These are phyloP conservation scores for Escovopsis sp. DNA, from an alignment of 2,329 filamentous ascomycete species.

Conservation along the genomic window DNA sequence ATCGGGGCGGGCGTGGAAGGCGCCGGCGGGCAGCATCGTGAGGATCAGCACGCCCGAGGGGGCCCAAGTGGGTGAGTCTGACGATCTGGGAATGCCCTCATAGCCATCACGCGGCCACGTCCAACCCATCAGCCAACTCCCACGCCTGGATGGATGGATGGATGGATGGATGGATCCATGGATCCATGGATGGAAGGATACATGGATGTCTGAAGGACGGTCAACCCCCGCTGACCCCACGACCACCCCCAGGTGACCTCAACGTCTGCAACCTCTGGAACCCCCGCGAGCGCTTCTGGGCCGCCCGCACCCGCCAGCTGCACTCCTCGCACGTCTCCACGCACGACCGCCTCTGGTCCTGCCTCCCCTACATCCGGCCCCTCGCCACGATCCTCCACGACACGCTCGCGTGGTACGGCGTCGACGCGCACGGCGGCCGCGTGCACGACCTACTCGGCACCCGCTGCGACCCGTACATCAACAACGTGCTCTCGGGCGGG, in stretches of 20 bases:
- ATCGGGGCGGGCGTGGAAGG: constrained; percentile 58
- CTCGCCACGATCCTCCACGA: constrained; percentile 57
- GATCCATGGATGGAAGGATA: background rate
- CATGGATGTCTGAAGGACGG: too few species aligned
- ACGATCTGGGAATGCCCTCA: too few species aligned
- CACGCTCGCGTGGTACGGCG: constrained; percentile 45
- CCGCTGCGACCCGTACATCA: constrained; percentile 74
- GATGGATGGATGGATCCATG: too few species aligned
- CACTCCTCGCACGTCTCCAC: constrained; percentile 60
- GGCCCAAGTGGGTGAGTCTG: constrained; percentile 48
- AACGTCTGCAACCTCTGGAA: constrained; percentile 71
- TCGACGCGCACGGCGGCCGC: constrained; percentile 46
- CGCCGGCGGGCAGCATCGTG: constrained; percentile 51
- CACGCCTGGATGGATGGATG: too few species aligned
- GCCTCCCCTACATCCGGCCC: constrained; percentile 60
- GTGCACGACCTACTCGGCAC: constrained; percentile 72
- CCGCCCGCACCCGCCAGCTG: constrained; percentile 60
- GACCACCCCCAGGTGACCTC: constrained; percentile 47
- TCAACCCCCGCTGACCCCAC: too few species aligned
- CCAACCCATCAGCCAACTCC: too few species aligned
- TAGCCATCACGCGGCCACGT: too few species aligned
- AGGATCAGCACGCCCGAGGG: constrained; percentile 62
- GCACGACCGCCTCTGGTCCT: constrained; percentile 63
- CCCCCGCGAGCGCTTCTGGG: constrained; percentile 71
- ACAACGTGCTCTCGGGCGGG: constrained; percentile 52